Evolutionary conservation across 73 alveolate species (phyloP).

Genomic region (Blepharisma japonicum): DNA sequence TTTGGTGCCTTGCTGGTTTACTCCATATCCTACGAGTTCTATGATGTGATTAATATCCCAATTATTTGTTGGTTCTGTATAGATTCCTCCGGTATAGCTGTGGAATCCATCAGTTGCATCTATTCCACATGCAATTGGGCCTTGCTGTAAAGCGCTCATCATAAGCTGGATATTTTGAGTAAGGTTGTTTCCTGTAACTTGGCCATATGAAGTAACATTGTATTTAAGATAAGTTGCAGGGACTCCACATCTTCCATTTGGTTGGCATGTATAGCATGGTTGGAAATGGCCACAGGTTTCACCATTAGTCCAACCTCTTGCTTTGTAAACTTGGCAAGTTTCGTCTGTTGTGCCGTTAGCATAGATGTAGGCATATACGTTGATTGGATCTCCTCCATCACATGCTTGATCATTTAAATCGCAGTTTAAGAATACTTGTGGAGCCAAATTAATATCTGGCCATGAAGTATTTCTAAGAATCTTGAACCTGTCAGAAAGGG

Average conservation of each 20-base stretch:
- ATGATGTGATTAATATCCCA: constrained; percentile 50
- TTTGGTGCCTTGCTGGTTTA: constrained; percentile 71
- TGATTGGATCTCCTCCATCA: constrained; percentile 76
- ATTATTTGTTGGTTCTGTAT: constrained; percentile 41
- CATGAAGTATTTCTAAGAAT: constrained; percentile 27
- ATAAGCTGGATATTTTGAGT: constrained; percentile 75
- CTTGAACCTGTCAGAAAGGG: constrained; percentile 84
- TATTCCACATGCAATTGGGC: constrained; percentile 82
- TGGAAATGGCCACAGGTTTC: constrained; percentile 43
- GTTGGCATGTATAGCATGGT: constrained; percentile 49
- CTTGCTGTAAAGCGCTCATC: constrained; percentile 66
- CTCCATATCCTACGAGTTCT: constrained; percentile 83
- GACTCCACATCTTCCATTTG: constrained; percentile 32
- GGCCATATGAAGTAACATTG: constrained; percentile 54
- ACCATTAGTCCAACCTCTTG: constrained; percentile 44
- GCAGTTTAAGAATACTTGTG: constrained; percentile 64
- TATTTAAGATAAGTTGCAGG: constrained; percentile 55
- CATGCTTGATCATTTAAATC: constrained; percentile 72
- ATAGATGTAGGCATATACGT: constrained; percentile 58
- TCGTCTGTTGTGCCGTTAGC: constrained; percentile 71
- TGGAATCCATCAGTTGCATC: constrained; percentile 53
- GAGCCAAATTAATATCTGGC: neutral
- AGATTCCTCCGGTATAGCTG: constrained; percentile 80
- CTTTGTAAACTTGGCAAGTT: constrained; percentile 66
- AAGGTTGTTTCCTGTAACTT: constrained; percentile 41